Evolutionary conservation across 768 basidiomycete species (phyloP).

Genomic region (Lyophyllum semitale): DNA sequence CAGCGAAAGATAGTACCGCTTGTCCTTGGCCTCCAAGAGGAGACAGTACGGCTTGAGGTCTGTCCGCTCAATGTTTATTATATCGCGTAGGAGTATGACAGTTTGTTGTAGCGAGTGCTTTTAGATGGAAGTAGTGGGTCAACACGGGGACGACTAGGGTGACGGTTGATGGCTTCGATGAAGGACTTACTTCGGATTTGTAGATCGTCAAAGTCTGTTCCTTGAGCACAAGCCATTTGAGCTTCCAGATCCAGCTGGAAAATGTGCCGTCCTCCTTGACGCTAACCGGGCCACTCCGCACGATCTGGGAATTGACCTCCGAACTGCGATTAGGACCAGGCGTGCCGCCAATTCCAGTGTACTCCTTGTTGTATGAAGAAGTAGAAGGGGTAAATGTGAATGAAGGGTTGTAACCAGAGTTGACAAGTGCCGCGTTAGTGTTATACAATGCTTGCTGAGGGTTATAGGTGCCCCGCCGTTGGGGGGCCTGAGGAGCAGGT

Average conservation of each 20-base stretch:
- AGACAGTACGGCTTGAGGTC: constrained; percentile 96
- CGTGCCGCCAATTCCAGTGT: constrained; percentile 81
- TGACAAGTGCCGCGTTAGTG: constrained; percentile 44
- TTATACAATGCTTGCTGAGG: constrained; percentile 31
- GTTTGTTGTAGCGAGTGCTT: constrained; percentile 60
- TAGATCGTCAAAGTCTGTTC: constrained; percentile 80
- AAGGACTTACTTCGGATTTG: constrained; percentile 81
- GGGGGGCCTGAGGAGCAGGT: constrained; percentile 74
- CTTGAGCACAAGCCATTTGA: constrained; percentile 86
- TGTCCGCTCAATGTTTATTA: constrained; percentile 86
- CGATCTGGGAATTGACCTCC: constrained; percentile 45
- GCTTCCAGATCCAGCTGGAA: constrained; percentile 88
- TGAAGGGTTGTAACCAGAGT: constrained; percentile 60
- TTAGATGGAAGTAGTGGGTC: constrained; percentile 10
- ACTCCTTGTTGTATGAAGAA: constrained; percentile 66
- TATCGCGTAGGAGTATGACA: constrained; percentile 69
- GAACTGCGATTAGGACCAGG: constrained; percentile 67
- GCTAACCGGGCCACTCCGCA: constrained; percentile 74
- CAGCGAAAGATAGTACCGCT: constrained; percentile 76
- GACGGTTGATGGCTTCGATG: not conserved
- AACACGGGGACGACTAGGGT: constrained; percentile 3
- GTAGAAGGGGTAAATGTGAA: constrained; percentile 55
- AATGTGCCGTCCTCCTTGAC: constrained; percentile 92
- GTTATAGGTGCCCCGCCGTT: constrained; percentile 45
- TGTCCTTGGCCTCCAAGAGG: constrained; percentile 82